A percentile compares a stretch with the other conserved stretches of the same genome.
These are phyloP conservation scores for Phytophthora syringae DNA, from an alignment of 352 stramenopile genomes.

Conservation along the genomic window DNA sequence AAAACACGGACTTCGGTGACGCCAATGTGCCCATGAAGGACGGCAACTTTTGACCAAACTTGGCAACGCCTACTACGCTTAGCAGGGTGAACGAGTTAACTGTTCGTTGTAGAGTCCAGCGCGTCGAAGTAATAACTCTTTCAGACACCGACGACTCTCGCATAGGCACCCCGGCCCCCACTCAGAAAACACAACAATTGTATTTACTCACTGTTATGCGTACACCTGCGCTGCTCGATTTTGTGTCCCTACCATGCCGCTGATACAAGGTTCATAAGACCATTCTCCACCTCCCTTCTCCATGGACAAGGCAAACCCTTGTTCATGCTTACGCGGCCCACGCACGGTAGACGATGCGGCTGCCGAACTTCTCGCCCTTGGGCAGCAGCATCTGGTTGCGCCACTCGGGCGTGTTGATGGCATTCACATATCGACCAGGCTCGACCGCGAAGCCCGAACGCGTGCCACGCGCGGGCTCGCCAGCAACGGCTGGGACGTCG, in stretches of 20 bases:
- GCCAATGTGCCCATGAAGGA: conserved; percentile 44
- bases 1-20: conserved; percentile 40
- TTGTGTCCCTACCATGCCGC: no score
- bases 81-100: not conserved
- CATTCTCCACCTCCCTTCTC: no score
- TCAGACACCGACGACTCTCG: no score
- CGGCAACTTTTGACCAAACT: conserved; percentile 38
- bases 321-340: conserved; percentile 16
- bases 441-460: conserved; percentile 39
- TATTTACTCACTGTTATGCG: no score
- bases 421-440: conserved; percentile 33
- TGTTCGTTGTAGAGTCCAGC: not conserved
- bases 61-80: conserved; percentile 27
- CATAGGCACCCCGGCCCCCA: no score
- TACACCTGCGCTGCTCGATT: no score
- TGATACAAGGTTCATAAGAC: no score
- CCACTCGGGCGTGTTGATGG: conserved; percentile 36
- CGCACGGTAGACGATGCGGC: conserved; percentile 34
- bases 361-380: conserved; percentile 36
- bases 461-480: conserved; percentile 25
- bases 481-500: conserved; percentile 33
- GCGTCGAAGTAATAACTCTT: not conserved
- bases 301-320: not conserved
- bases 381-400: conserved; percentile 38
- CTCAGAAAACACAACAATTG: no score